Evolutionary conservation across 495 filamentous ascomycete species (phyloP), one percentile per base, ranked within the genome.

Genomic region (Podospora australis): DNA sequence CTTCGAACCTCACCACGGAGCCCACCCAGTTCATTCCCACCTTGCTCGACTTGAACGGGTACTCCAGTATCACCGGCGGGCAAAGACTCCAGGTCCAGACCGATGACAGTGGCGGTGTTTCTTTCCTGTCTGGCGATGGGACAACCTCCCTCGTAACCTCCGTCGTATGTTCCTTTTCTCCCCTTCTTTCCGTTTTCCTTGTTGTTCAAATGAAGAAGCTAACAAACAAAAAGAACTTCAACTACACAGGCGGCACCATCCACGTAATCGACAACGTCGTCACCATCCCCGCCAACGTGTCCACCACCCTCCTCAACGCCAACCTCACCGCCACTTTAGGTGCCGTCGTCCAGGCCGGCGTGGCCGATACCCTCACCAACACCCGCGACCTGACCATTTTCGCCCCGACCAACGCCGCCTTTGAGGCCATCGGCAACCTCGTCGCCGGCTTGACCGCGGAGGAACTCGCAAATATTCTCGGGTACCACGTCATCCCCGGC

Each of bases 211-310:
- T 11, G 45, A 29, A 48, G 28, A 47, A 44, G 28, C 39, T 20
- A 39, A 25, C 25, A 44, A 20, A 4, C 22, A 29, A 13, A 19
- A 44, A 76, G 73, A 70, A 87, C 59, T 53, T 82, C 35, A 69
- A 71, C 50, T 87, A 84, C 65, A 71, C 68, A 26, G 75, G 78
- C 14, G 84, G 84, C 29, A 72, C 81, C 1, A 67, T 86, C 24
- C 84, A 88, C 59, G 64, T 87, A 36, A 77, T 88, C 55, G 76
- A 87, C 61, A 60, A 52, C 6, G 63, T 80, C 36, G 69, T 86
- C 6, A 67, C 68, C 16, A 62, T 85, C 25, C 84, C 84, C 0
- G 32, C 62, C 34, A 74, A 73, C 49, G 49, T 82, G 39, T 66
- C 68, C 13, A 58, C 63, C 16, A 81, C 80, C 0, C 40, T 70